Base-by-base conservation (phyloP, 305 asterid genomes). In the Rubia tinctorum region DNA sequence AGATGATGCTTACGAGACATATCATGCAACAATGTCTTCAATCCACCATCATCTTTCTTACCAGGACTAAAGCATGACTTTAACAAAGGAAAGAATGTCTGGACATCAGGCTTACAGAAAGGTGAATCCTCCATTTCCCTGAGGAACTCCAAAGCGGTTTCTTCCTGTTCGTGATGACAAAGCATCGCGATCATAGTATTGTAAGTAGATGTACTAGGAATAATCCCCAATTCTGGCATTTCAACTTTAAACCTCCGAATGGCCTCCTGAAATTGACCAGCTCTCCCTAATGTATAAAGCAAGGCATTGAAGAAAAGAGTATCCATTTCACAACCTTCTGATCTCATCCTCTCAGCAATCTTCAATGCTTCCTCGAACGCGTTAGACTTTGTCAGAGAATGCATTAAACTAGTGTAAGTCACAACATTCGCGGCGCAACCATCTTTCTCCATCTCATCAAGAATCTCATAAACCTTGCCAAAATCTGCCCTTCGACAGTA, bases 141-240 rank as follows among this genome's bases (percentile, higher is more conserved):
- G 60, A 91, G 84, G 75, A 80, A 82, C 66, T 88, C 82, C 59
- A 81, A 13, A 0, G 97, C 98, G 71, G 71, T 74, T 60, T 79
- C 78, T 79, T 79, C 96, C 78, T 85, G 88, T 62, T 67, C 78
- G 71, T 79, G 88, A 80, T 85, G 88, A 78, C 98, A 93, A 74
- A 91, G 87, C 96, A 91, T 87, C 7, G 98, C 89, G 68, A 93
- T 90, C 91, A 93, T 84, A 13, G 98, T 78, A 78, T 93, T 93
- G 85, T 82, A 90, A 37, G 96, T 93, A 8, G 98, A 91, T 4
- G 93, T 88, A 78, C 80, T 91, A 18, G 96, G 97, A 20, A 49
- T 72, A 63, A 82, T 77, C 37, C 84, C 82, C 69, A 79, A 75
- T 64, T 68, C 66, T 2, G 85, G 82, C 96, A 93, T 91, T 75